Conservation (phyloP, 345 rosid genomes). For the Eucalyptus lansdowneana region DNA sequence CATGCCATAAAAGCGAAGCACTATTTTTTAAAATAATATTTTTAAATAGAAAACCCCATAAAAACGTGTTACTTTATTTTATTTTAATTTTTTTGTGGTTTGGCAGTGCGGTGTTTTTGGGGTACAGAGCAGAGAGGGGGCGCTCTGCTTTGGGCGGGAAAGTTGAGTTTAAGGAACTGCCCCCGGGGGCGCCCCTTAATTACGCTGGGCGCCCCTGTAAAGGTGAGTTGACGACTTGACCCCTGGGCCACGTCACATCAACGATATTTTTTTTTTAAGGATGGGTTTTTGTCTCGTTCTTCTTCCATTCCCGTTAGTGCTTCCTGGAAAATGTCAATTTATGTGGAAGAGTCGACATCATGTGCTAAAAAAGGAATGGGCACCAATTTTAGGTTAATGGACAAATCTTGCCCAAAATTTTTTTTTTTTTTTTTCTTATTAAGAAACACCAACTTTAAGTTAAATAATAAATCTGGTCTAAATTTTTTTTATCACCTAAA, state of each 20-base stretch:
- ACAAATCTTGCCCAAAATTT: too few relatives aligned
- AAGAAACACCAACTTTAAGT: rapidly evolving
- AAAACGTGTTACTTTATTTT: not conserved
- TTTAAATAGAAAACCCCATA: not conserved
- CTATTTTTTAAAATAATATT: not conserved
- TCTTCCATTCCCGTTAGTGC: too few relatives aligned
- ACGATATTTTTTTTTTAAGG: too few relatives aligned
- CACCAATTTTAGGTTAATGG: too few relatives aligned
- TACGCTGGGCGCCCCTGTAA: not conserved
- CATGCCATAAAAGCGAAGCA: not conserved
- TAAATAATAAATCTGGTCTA: rapidly evolving
- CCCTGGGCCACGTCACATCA: not conserved
- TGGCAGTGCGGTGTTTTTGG: not conserved
- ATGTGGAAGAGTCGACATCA: too few relatives aligned
- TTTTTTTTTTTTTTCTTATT: too few relatives aligned
- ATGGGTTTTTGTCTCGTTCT: too few relatives aligned
- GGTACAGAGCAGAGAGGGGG: not conserved
- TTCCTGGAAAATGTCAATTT: too few relatives aligned
- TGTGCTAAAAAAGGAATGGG: too few relatives aligned
- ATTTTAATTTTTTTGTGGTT: not conserved
- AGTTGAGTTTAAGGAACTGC: not conserved
- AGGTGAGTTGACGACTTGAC: not conserved
- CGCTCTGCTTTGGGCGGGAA: not conserved
- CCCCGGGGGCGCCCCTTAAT: not conserved
- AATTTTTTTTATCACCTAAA: too few relatives aligned